Base-by-base conservation (phyloP, 2,329 filamentous ascomycete species). In the Colletotrichum higginsianum region DNA sequence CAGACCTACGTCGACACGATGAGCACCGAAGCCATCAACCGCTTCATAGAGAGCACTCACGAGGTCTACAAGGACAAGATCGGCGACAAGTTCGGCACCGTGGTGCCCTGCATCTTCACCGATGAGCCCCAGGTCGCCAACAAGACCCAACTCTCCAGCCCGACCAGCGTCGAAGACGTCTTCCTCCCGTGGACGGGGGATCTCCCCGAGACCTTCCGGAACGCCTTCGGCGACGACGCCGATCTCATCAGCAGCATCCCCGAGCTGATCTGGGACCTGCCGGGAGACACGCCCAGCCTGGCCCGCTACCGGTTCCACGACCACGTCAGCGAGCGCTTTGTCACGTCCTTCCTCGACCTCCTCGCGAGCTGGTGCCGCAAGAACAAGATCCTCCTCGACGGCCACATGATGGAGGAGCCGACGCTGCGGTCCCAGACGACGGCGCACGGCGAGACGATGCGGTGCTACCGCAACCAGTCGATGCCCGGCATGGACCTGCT, bases 391-490 rank as follows among this genome's bases (percentile, higher is more conserved):
- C 69, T 75, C 11, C 71, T 80, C 18, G 75, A 77, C 46, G 79
- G 78, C 0, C 79, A 80, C 30, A 79, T 80, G 78, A 80, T 80
- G 78, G 76, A 80, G 70, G 79, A 80, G 57, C 77, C 78, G 8
- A 78, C 75, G 1, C 74, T 80, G 1, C 70, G 76, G 21, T 79
- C 77, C 5, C 79, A 80, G 60, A 80, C 78, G 1, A 75, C 74
- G 0, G 75, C 77, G 4, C 73, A 79, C n/a, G 79, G 79, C 15
- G 79, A 80, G 65, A 76, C 78, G 3, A 80, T 80, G 79, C 75
- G 78, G 16, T 79, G 77, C 58, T 80, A 80, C 50, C 72, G 78
- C 35, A 78, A 69, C 16, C 75, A 78, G 73, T 71, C 78, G n/a
- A 70, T 80, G 50, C 79, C 79, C 1, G 79, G 79, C 1, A 79